Base-by-base conservation (phyloP, 257 asterid genomes). In the Solanum ossicruentum region DNA sequence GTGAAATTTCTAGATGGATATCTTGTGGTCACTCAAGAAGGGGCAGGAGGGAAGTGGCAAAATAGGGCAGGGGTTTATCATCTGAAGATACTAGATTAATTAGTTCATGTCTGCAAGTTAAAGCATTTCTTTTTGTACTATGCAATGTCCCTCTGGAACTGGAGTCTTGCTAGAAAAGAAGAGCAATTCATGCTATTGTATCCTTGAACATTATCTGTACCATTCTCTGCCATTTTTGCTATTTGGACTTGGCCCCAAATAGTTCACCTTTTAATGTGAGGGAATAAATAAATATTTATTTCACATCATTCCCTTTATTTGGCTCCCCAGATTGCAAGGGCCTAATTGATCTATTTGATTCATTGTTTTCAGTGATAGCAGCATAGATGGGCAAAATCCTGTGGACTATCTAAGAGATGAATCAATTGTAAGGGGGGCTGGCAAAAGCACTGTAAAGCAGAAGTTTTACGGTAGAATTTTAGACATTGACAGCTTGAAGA, bases 401-500 rank as follows among this genome's bases (percentile, higher is more conserved):
- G 72, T 85, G 11, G 80, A 84, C 20, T 86, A 49, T 88, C 70
- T 82, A 67, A 88, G 89, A 83, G 94, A 90, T 86, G 98, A 87
- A 86, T 72, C 83, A 60, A 58, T 86, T 80, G 77, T 84, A 66
- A 90, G 90, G 84, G 89, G 28, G 86, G 88, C 84, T 70, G 88
- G 47, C 73, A 85, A 91, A 82, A 88, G 85, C 91, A 71, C 85
- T 10, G 93, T 88, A 71, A 91, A 87, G 87, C 89, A 88, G 88
- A 92, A 88, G 89, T 84, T 84, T 83, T 73, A 89, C 84, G 93
- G 96, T 43, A 94, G 93, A 84, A 91, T 91, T 91, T 84, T 97
- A 77, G 98, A 97, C 88, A 60, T 86, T 65, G 88, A 89, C 88
- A 89, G 92, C 86, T 87, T 97, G 92, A 95, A 91, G 93, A 94